A percentile compares a stretch with the other conserved stretches of the same genome.
Evolutionary conservation across 1,284 basidiomycete species (phyloP).

Genomic region (Cutaneotrichosporon daszewskae): DNA sequence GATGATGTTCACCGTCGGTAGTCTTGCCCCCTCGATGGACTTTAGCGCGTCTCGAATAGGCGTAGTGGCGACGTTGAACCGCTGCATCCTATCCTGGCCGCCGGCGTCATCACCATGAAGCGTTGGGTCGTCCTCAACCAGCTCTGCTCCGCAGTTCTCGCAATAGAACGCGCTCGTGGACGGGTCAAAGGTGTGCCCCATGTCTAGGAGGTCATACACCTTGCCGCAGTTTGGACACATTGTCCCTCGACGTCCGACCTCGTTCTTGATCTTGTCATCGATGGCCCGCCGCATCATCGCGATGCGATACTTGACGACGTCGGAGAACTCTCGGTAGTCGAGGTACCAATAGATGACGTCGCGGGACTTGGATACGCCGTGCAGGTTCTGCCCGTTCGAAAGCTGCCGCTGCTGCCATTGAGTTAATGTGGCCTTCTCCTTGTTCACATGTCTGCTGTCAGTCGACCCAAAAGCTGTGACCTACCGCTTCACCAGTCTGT

Average conservation of each 20-base stretch:
- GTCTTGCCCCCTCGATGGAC: slow-evolving; percentile 65
- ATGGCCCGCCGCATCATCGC: slow-evolving; percentile 89
- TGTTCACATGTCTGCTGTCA: slow-evolving; percentile 39
- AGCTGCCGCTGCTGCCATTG: slow-evolving; percentile 24
- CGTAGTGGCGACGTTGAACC: slow-evolving; percentile 87
- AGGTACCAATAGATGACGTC: slow-evolving; percentile 84
- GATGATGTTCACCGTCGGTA: slow-evolving; percentile 40
- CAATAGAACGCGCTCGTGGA: slow-evolving; percentile 30
- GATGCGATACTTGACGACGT: slow-evolving; percentile 95
- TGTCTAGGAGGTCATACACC: slow-evolving; percentile 80
- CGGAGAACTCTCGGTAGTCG: slow-evolving; percentile 89
- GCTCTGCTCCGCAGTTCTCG: slow-evolving; percentile 64
- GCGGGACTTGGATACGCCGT: slow-evolving; percentile 12
- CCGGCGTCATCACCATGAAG: slow-evolving; percentile 44
- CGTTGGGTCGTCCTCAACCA: slow-evolving; percentile 74
- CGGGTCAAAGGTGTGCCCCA: slow-evolving; percentile 64
- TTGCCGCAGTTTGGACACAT: slow-evolving; percentile 85
- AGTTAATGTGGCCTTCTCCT: slow-evolving; percentile 35
- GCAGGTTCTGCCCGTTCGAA: slow-evolving; percentile 2
- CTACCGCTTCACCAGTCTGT: slow-evolving; percentile 75
- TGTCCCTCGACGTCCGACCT: slow-evolving; percentile 92
- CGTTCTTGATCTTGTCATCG: slow-evolving; percentile 74
- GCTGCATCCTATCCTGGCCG: slow-evolving; percentile 84
- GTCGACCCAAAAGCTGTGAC: not conserved
- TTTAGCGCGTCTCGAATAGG: slow-evolving; percentile 80